Evolutionary conservation across 2,329 filamentous ascomycete species (phyloP).

Genomic region (Aspergillus ochraceus): DNA sequence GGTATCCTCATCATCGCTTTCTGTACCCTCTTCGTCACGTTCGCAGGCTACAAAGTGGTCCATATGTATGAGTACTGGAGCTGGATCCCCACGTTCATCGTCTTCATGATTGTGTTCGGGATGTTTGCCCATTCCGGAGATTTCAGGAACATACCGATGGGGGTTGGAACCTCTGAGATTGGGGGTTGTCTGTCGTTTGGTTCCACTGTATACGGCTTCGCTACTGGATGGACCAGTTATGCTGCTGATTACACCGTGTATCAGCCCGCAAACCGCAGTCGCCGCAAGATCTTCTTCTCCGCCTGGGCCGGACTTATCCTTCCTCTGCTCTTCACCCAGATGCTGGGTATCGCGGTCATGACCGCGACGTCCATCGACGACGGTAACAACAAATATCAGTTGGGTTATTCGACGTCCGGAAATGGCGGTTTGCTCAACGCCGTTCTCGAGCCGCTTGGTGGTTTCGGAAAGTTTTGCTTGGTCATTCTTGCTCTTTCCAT

Average conservation of each 20-base stretch:
- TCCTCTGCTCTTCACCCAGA: slow-evolving; percentile 71
- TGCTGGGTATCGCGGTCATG: slow-evolving; percentile 69
- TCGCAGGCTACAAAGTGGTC: slow-evolving; percentile 74
- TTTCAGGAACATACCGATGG: slow-evolving; percentile 64
- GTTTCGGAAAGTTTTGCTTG: slow-evolving; percentile 72
- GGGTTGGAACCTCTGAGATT: slow-evolving; percentile 58
- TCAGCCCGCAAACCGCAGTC: slow-evolving; percentile 63
- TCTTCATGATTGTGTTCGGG: slow-evolving; percentile 71
- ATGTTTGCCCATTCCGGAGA: slow-evolving; percentile 66
- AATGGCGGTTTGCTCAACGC: slow-evolving; percentile 68
- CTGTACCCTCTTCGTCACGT: slow-evolving; percentile 67
- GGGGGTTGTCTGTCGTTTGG: slow-evolving; percentile 65
- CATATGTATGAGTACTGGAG: slow-evolving; percentile 75
- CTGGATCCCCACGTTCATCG: slow-evolving; percentile 71
- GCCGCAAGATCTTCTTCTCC: slow-evolving; percentile 65
- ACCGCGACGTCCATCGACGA: slow-evolving; percentile 60
- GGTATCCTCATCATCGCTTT: slow-evolving; percentile 73
- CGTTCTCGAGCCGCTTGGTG: slow-evolving; percentile 63
- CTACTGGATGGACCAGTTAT: slow-evolving; percentile 72
- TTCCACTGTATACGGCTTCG: slow-evolving; percentile 66
- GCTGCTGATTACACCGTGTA: slow-evolving; percentile 81
- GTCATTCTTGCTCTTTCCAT: slow-evolving; percentile 66
- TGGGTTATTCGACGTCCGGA: slow-evolving; percentile 56
- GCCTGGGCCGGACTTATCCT: slow-evolving; percentile 70
- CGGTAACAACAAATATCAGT: slow-evolving; percentile 55